Conservation (phyloP, 2,329 filamentous ascomycete genomes). For the Colletotrichum chrysophilum region DNA sequence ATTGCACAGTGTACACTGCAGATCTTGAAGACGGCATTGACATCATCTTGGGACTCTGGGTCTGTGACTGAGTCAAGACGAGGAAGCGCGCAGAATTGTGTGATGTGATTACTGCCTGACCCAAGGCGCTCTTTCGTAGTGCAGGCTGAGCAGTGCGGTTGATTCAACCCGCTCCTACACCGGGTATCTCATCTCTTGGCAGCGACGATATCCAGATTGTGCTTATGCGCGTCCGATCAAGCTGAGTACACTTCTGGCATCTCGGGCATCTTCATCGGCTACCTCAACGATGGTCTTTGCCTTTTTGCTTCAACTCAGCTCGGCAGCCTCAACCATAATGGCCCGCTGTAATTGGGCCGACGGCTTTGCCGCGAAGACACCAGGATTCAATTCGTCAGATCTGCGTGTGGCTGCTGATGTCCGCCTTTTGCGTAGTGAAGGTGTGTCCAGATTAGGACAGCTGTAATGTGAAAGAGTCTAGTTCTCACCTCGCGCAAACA, state of each 20-base stretch:
- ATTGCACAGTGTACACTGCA: not conserved
- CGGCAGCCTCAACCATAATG: not conserved
- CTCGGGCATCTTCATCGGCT: not conserved
- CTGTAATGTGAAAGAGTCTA: not conserved
- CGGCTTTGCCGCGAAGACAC: not conserved
- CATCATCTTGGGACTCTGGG: not conserved
- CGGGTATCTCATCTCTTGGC: not conserved
- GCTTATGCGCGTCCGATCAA: not conserved
- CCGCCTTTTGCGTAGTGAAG: not conserved
- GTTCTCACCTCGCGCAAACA: not conserved
- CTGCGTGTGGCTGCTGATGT: not conserved
- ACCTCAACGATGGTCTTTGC: not conserved
- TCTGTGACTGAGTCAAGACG: not conserved
- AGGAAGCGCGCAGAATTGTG: not conserved
- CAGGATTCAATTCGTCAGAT: not conserved
- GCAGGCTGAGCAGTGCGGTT: not conserved
- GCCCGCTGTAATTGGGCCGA: not conserved
- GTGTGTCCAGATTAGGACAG: not conserved
- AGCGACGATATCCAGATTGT: not conserved
- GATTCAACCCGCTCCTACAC: not conserved
- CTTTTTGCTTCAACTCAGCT: not conserved
- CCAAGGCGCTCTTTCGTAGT: not conserved
- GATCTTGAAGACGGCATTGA: not conserved
- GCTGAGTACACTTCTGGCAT: not conserved
- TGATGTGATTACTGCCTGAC: not conserved